Percentiles rank a stretch among this genome's conserved stretches.
phyloP scores from a whole-genome alignment of 148 eudicot genomes.

The Salicornia ramosissima region DNA sequence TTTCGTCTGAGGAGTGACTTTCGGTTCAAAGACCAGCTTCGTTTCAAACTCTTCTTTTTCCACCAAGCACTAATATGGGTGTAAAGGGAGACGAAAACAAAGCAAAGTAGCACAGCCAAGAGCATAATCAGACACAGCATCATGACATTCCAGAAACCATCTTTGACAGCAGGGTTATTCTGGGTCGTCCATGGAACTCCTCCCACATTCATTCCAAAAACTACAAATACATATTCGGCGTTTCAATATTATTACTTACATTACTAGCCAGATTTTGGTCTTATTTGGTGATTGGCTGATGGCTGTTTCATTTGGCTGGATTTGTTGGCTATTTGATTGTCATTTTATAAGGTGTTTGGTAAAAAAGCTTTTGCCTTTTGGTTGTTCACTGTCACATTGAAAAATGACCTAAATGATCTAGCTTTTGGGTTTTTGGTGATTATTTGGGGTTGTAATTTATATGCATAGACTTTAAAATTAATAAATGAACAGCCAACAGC shows the following conservation, averaged over 20 bases:
- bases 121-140: conserved; percentile 55
- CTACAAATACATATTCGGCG: conserved; percentile 34
- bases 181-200: conserved; percentile 97
- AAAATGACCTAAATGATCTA: no score
- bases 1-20: conserved; percentile 44
- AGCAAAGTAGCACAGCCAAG: conserved; percentile 63
- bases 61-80: conserved; percentile 56
- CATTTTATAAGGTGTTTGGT: no score
- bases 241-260: background rate
- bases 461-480: no score
- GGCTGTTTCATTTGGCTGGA: no score
- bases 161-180: conserved; percentile 45
- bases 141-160: conserved; percentile 82
- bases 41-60: conserved; percentile 39
- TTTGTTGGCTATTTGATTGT: no score
- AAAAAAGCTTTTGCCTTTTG: no score
- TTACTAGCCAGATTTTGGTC: background rate
- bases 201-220: conserved; percentile 98
- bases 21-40: conserved; percentile 66
- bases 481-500: no score
- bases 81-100: conserved; percentile 54
- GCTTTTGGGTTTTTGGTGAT: no score
- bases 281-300: no score
- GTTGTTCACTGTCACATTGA: no score
- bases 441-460: no score